Evolutionary conservation across 202 grass and related monocot genomes (phyloP), one percentile per base, ranked within the genome.

Genomic region (Saccharum hybrid): DNA sequence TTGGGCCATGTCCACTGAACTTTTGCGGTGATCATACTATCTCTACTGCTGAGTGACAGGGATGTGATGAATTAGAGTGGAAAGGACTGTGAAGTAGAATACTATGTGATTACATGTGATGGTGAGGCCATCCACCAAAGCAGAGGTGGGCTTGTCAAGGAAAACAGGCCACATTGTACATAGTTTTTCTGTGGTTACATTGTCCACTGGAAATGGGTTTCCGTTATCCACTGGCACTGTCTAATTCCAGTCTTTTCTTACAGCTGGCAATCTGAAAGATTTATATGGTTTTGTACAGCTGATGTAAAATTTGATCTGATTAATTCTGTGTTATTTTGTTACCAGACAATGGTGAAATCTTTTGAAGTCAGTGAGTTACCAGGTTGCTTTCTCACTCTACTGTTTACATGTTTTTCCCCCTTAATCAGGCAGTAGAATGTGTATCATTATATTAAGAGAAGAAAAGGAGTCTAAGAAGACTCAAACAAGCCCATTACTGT

Each of bases 291-390:
- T 80, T 49, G 37, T 76, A 22, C 2, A 34, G 3, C 67, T 19
- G 10, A 63, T 70, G 4, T 49, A 64, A 34, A 33, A 51, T 67
- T 70, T 81, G 22, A 43, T 41, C 71, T 87, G 5, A 81, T 66
- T 80, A 74, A 69, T 30, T 31, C 14, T 70, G 4, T 89, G 66
- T 59, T 68, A 56, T 63, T 89, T 82, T 88, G 30, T 76, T 49
- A 60, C 19, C 82, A 97, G 94, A 91, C 89, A 77, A 97, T 97
- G 91, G 94, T 90, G 75, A 93, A 97, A 78, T 97, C 94, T 72
- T 97, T 97, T 81, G 94, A 93, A 81, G 91, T 93, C 59, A 97
- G 89, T 18, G 94, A 93, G 49, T 86, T 97, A 80, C 94, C 91
- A 84, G 94, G 94, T 85, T 78, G 49, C 10, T 70, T 51, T 71